Evolutionary conservation across 257 asterid genomes (phyloP), one percentile per base, ranked within the genome.

Genomic region (Apocynum venetum): DNA sequence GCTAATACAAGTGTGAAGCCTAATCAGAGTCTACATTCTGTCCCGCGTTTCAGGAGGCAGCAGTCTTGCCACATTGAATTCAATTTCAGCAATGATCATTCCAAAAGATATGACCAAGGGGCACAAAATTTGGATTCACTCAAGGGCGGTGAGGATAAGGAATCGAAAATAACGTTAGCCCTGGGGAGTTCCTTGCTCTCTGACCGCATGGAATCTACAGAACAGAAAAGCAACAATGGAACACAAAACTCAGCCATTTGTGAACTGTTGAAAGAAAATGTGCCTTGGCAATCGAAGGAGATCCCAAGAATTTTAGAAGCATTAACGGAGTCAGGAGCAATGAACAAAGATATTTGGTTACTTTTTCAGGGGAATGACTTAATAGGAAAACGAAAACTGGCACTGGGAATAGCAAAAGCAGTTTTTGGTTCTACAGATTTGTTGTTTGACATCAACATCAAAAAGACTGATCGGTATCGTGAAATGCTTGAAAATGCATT

Each of bases 51-150:
- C 89, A 81, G 94, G 76, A 86, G 93, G 77, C 96, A 89, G 82
- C 88, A 91, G 25, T 86, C 97, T 5, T 93, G 97, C 88, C 93
- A 91, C 65, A 89, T 88, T 8, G 93, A 93, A 52, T 93, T 89
- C 86, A 86, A 86, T 76, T 90, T 89, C 82, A 82, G 87, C 89
- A 76, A 83, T 60, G 90, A 73, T 3, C 67, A 60, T 55, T 56
- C 88, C 17, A 88, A 6, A 55, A 84, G 31, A 40, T 4, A 70
- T 72, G 80, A 79, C 48, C 19, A 87, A 17, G 65, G 57, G 1
- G 86, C 78, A 25, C 91, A 89, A 41, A 89, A 85, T 69, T 81
- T 87, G 83, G 91, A 92, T 76, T 81, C 89, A 7, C 97, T 90
- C 19, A 90, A 87, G 72, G 76, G 72, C 75, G 71, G 80, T 52